phyloP scores from a whole-genome alignment of 257 asterid species.

The Echites panduratus region DNA sequence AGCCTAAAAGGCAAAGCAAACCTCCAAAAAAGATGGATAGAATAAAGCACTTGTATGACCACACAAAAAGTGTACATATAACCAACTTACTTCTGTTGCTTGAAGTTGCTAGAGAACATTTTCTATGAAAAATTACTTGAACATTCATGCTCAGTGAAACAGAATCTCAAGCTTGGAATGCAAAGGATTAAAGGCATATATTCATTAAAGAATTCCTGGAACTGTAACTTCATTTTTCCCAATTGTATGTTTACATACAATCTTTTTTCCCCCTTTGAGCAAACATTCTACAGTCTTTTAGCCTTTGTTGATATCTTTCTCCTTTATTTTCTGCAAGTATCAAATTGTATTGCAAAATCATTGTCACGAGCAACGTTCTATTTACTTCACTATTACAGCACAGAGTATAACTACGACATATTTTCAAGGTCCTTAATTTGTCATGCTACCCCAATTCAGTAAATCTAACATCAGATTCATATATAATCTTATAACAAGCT shows the following conservation, averaged over 20 bases:
- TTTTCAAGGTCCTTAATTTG: not conserved
- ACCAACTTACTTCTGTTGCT: not conserved
- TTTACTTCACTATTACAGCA: not conserved
- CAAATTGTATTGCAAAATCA: not conserved
- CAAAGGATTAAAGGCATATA: not conserved
- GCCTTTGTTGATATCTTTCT: not conserved
- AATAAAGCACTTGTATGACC: not conserved
- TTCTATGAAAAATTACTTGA: not conserved
- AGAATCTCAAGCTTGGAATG: not conserved
- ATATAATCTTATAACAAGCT: not conserved
- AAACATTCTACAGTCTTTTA: not conserved
- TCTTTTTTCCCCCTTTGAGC: not conserved
- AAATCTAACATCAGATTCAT: not conserved
- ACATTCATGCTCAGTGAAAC: not conserved
- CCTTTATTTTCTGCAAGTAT: not conserved
- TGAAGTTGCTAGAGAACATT: not conserved
- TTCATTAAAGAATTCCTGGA: not conserved
- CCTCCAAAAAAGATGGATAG: not conserved
- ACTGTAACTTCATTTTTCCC: not conserved
- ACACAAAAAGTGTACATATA: not conserved
- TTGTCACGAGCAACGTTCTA: not conserved
- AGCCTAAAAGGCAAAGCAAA: not conserved
- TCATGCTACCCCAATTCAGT: not conserved
- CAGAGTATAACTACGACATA: not conserved
- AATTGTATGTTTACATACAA: not conserved